A percentile compares a stretch with the other conserved stretches of the same genome.
Evolutionary conservation across 2,329 filamentous ascomycete genomes (phyloP).

Genomic region (Aspergillus sojae): DNA sequence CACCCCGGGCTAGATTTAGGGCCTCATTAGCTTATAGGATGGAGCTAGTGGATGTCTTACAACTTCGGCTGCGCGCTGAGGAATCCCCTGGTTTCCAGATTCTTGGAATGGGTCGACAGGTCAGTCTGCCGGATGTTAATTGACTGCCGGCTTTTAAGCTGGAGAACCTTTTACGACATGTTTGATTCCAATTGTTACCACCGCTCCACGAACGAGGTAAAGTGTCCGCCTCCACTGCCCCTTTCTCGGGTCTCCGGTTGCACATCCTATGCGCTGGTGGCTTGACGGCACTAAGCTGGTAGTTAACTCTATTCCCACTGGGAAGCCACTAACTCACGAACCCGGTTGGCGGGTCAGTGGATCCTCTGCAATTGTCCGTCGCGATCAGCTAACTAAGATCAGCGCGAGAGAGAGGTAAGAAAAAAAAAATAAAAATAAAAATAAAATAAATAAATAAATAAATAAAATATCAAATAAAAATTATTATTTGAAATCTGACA

Average conservation of each 20-base stretch:
- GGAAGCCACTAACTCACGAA: conserved; percentile 17
- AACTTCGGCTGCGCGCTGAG: neutral
- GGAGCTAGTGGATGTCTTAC: neutral
- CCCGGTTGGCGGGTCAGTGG: conserved; percentile 25
- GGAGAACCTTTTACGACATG: neutral
- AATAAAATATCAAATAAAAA: no score
- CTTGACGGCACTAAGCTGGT: conserved; percentile 11
- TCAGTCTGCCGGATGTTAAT: neutral
- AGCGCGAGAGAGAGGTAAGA: neutral
- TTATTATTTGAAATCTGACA: neutral
- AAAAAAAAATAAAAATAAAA: neutral
- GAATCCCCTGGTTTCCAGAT: conserved; percentile 6
- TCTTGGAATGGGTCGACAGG: neutral
- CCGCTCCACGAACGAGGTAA: neutral
- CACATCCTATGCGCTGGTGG: conserved; percentile 7
- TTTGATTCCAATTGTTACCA: neutral
- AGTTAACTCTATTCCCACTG: conserved; percentile 9
- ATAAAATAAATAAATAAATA: no score
- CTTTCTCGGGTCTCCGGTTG: neutral
- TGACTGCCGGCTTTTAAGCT: neutral
- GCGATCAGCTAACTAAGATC: conserved; percentile 17
- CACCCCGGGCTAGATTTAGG: conserved; percentile 12
- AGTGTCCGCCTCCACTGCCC: conserved; percentile 4
- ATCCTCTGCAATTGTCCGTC: conserved; percentile 23
- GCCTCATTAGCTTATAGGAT: conserved; percentile 7